Conservation (phyloP, 2,329 filamentous ascomycete species). For the Dichotomopilus funicola region DNA sequence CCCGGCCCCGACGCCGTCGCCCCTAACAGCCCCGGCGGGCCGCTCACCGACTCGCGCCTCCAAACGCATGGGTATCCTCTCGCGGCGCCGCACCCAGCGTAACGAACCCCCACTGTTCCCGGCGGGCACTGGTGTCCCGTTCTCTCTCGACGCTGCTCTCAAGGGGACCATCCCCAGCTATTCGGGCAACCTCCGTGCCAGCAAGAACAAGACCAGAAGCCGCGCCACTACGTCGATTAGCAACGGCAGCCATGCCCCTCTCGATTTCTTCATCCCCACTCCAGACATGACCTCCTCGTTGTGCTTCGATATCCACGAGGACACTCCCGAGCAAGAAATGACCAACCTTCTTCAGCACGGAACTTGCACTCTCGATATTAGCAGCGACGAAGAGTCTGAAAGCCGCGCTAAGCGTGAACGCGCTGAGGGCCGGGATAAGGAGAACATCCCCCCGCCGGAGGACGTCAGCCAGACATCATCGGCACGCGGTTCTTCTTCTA, state of each 20-base stretch:
- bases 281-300: slow-evolving; percentile 58
- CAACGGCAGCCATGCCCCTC: background rate
- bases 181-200: slow-evolving; percentile 31
- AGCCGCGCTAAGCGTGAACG: slow-evolving; percentile 45
- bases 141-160: slow-evolving; percentile 79
- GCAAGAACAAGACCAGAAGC: slow-evolving; percentile 20
- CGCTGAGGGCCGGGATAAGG: slow-evolving; percentile 69
- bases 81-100: slow-evolving; percentile 59
- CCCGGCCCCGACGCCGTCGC: slow-evolving; percentile 40
- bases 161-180: slow-evolving; percentile 66
- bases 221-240: slow-evolving; percentile 5
- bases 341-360: slow-evolving; percentile 90
- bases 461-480: slow-evolving; percentile 54
- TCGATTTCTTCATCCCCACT: slow-evolving; percentile 33
- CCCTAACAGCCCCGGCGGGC: slow-evolving; percentile 64
- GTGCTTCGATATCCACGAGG: slow-evolving; percentile 94
- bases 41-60: slow-evolving; percentile 66
- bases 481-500: slow-evolving; percentile 32
- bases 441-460: slow-evolving; percentile 76
- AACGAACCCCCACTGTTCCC: slow-evolving; percentile 63
- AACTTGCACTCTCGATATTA: slow-evolving; percentile 80
- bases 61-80: slow-evolving; percentile 63
- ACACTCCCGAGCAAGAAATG: slow-evolving; percentile 83
- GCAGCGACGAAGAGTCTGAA: slow-evolving; percentile 72
- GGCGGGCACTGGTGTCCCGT: slow-evolving; percentile 52